Conservation (phyloP, 805 yeast species). For the Lipomyces lipofer region DNA sequence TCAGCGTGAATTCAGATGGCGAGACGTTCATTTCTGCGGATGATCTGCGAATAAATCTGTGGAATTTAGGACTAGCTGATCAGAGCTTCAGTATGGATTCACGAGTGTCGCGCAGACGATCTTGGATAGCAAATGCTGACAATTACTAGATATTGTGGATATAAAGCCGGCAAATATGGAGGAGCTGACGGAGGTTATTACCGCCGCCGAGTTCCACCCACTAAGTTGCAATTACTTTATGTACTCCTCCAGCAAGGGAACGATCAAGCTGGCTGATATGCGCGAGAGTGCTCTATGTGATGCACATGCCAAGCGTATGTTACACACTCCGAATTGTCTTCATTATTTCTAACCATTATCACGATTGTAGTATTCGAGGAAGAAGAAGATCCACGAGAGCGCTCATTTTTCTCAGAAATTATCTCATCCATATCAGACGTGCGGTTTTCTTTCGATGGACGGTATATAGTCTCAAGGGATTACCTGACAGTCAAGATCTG, state of each 20-base stretch:
- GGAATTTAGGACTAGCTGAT: slow-evolving; percentile 94
- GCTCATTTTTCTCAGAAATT: slow-evolving; percentile 95
- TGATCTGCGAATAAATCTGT: slow-evolving; percentile 89
- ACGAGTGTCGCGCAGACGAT: not conserved
- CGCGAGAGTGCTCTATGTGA: slow-evolving; percentile 93
- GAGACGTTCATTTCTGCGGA: slow-evolving; percentile 93
- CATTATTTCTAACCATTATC: not conserved
- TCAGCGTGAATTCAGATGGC: slow-evolving; percentile 90
- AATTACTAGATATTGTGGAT: slow-evolving; percentile 70
- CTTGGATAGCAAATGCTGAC: not conserved
- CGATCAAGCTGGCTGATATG: slow-evolving; percentile 95
- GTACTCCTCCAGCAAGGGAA: slow-evolving; percentile 94
- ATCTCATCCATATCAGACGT: slow-evolving; percentile 93
- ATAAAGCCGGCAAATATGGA: slow-evolving; percentile 98
- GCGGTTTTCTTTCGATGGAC: slow-evolving; percentile 86
- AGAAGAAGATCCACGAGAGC: slow-evolving; percentile 85
- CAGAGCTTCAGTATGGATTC: slow-evolving; percentile 65
- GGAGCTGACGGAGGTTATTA: slow-evolving; percentile 95
- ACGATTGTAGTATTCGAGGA: slow-evolving; percentile 74
- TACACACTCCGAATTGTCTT: not conserved
- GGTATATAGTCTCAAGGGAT: slow-evolving; percentile 95
- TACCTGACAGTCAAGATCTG: slow-evolving; percentile 96
- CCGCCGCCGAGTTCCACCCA: slow-evolving; percentile 96
- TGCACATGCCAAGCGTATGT: slow-evolving; percentile 57
- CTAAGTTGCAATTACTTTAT: slow-evolving; percentile 85